Evolutionary conservation across 805 yeast genomes (phyloP), one percentile per base, ranked within the genome.

Genomic region (Candida ulmi): DNA sequence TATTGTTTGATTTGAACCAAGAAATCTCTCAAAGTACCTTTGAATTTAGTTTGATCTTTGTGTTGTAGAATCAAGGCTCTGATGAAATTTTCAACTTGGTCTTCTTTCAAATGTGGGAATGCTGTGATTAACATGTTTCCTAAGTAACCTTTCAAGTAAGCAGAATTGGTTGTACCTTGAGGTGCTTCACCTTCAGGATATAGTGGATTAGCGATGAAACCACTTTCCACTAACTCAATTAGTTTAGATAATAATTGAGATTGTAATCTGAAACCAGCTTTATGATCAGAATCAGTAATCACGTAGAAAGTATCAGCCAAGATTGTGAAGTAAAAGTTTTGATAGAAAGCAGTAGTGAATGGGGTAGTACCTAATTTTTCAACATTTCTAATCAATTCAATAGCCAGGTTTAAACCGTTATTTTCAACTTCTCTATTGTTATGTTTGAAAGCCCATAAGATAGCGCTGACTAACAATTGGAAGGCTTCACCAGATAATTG

Each of bases 381-480:
- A 50, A 93, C 90, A 60, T 93, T 93, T 50, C 77, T 79, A 43
- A 91, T 71, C 45, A 93, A 70, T 57, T 91, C 97, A 41, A 83
- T 71, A 26, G 93, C 86, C 47, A 93, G 72, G 30, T 82, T 76
- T 51, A 93, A 74, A 21, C 99, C 99, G 40, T 82, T 82, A 47
- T 83, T 90, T 63, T 93, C 99, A 40, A 93, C 97, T 40, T 91
- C 98, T 61, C 98, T 80, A 63, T 93, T 90, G 57, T 90, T 93
- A 62, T 93, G 99, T 65, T 93, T 91, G 62, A 93, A 86, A 0
- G 98, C 97, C 99, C 99, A 93, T 55, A 93, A 71, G 34, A 95
- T 90, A 3, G 98, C 95, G 64, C 88, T 91, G 44, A 93, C 80
- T 41, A 93, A 83, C 43, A 88, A 75, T 57, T 85, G 88, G 74